Evolutionary conservation across 1,139 yeast species (phyloP).

Genomic region (Saccharomyces hybrid): DNA sequence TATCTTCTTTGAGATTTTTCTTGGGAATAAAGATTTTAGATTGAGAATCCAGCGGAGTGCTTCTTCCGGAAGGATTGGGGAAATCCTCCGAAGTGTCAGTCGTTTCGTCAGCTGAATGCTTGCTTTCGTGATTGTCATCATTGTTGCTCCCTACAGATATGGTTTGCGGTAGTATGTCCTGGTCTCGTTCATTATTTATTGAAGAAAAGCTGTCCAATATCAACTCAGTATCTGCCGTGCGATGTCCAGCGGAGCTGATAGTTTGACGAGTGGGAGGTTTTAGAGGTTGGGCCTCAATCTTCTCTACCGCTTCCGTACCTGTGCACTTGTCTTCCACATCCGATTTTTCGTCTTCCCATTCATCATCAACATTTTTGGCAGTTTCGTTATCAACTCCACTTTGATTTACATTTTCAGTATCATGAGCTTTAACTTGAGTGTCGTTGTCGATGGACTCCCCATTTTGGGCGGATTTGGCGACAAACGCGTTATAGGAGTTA

Average conservation of each 20-base stretch:
- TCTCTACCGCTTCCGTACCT: neutral
- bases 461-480: neutral
- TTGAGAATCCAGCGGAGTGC: neutral
- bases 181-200: neutral
- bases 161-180: neutral
- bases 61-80: neutral
- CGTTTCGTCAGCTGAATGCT: neutral
- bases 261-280: neutral
- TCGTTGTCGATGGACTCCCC: neutral
- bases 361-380: neutral
- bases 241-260: neutral
- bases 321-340: neutral
- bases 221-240: neutral
- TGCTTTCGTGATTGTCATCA: neutral
- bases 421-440: neutral
- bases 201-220: neutral
- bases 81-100: neutral
- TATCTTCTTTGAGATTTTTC: constrained; percentile 6
- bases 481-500: neutral
- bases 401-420: neutral
- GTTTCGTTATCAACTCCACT: neutral
- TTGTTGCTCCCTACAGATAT: constrained; percentile 4
- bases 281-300: neutral
- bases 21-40: constrained; percentile 11
- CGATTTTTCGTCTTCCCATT: neutral